phyloP scores from a whole-genome alignment of 2,329 filamentous ascomycete genomes.

The Fusarium udum region DNA sequence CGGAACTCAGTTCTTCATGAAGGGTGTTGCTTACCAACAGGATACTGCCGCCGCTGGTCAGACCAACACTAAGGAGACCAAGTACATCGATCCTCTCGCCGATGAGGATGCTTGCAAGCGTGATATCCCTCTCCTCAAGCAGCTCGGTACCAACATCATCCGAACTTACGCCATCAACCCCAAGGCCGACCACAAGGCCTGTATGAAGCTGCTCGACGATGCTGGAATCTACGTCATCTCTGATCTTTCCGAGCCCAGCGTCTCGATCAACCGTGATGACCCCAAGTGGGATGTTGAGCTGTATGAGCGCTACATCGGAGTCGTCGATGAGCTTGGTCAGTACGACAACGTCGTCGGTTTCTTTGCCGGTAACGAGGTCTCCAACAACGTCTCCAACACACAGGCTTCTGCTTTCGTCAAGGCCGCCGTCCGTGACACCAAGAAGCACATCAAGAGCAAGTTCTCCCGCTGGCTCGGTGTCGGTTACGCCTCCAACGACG shows the following conservation, averaged over 20 bases:
- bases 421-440: constrained; percentile 95
- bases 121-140: constrained; percentile 82
- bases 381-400: constrained; percentile 89
- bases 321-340: constrained; percentile 81
- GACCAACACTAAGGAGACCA: constrained; percentile 54
- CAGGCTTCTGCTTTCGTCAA: constrained; percentile 93
- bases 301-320: constrained; percentile 81
- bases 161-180: constrained; percentile 95
- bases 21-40: constrained; percentile 95
- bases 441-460: constrained; percentile 88
- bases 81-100: constrained; percentile 85
- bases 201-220: constrained; percentile 84
- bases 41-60: constrained; percentile 68
- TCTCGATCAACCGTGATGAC: constrained; percentile 85
- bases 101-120: constrained; percentile 77
- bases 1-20: constrained; percentile 77
- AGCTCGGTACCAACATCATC: constrained; percentile 89
- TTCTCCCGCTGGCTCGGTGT: constrained; percentile 84
- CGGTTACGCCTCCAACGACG: constrained; percentile 96
- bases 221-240: constrained; percentile 96
- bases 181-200: constrained; percentile 76
- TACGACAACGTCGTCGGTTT: constrained; percentile 96
- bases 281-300: constrained; percentile 83
- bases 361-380: constrained; percentile 98
- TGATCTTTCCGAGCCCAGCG: constrained; percentile 82